Conservation (phyloP, 208 protist genomes). For the Trypanosoma lewisi region DNA sequence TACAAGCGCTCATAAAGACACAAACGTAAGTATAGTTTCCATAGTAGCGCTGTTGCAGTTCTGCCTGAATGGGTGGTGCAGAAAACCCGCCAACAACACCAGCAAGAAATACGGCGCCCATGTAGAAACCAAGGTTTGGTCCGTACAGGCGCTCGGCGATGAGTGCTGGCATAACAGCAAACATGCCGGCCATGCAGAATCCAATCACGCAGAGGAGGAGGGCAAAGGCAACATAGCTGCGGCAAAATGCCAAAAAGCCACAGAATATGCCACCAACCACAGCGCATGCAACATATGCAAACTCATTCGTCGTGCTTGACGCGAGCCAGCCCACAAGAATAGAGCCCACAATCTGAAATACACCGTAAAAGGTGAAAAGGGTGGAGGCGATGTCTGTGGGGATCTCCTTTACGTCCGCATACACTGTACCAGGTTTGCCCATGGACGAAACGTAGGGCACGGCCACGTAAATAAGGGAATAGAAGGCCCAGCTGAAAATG, state of each 20-base stretch:
- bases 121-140: slow-evolving; percentile 79
- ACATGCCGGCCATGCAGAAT: slow-evolving; percentile 82
- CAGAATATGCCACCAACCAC: slow-evolving; percentile 41
- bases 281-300: slow-evolving; percentile 59
- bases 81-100: slow-evolving; percentile 74
- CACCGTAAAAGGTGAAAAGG: slow-evolving; percentile 76
- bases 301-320: slow-evolving; percentile 48
- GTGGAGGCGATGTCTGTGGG: slow-evolving; percentile 59
- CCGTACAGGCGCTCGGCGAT: slow-evolving; percentile 67
- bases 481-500: slow-evolving; percentile 81
- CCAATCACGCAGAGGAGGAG: slow-evolving; percentile 54
- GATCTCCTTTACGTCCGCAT: slow-evolving; percentile 45
- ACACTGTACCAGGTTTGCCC: slow-evolving; percentile 62
- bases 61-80: slow-evolving; percentile 67
- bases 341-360: slow-evolving; percentile 71
- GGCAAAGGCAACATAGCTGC: slow-evolving; percentile 66
- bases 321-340: slow-evolving; percentile 59
- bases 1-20: slow-evolving; percentile 71
- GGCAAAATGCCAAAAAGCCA: slow-evolving; percentile 56
- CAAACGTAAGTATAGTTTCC: slow-evolving; percentile 79
- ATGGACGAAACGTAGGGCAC: slow-evolving; percentile 82
- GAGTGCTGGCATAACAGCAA: slow-evolving; percentile 77
- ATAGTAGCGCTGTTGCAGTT: slow-evolving; percentile 53
- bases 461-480: slow-evolving; percentile 69
- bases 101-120: slow-evolving; percentile 69